Evolutionary conservation across 805 yeast genomes (phyloP).

Genomic region (Kodamaea sagamina): DNA sequence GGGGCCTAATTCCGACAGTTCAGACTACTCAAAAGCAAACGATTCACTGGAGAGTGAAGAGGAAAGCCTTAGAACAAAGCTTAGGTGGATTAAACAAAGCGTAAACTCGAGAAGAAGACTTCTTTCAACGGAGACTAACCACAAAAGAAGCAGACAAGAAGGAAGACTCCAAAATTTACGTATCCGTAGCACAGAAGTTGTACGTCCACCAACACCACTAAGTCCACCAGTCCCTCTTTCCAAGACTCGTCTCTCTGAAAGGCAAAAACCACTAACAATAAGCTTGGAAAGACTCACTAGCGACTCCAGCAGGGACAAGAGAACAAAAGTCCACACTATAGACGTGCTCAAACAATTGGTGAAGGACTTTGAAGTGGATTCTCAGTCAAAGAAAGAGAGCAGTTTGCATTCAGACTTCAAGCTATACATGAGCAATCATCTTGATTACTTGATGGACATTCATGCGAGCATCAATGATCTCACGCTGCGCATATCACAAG

Average conservation of each 20-base stretch:
- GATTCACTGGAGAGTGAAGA: slow-evolving; percentile 3
- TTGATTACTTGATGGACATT: slow-evolving; percentile 33
- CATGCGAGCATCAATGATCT: slow-evolving; percentile 39
- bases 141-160: background rate
- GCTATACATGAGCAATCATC: slow-evolving; percentile 28
- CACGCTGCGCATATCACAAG: slow-evolving; percentile 26
- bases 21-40: background rate
- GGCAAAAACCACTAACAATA: slow-evolving; percentile 31
- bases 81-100: slow-evolving; percentile 19
- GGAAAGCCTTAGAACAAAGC: slow-evolving; percentile 17
- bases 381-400: slow-evolving; percentile 3
- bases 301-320: slow-evolving; percentile 23
- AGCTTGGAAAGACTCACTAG: slow-evolving; percentile 32
- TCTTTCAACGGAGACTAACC: background rate
- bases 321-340: slow-evolving; percentile 33
- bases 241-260: slow-evolving; percentile 22
- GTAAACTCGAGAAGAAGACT: slow-evolving; percentile 1
- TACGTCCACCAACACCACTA: background rate
- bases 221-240: slow-evolving; percentile 14
- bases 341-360: slow-evolving; percentile 41
- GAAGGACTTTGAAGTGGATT: slow-evolving; percentile 27
- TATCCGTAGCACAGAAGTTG: background rate
- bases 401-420: slow-evolving; percentile 36
- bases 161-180: background rate
- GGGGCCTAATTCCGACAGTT: background rate